phyloP scores from a whole-genome alignment of 305 asterid species.

The Ilex paraguariensis region DNA sequence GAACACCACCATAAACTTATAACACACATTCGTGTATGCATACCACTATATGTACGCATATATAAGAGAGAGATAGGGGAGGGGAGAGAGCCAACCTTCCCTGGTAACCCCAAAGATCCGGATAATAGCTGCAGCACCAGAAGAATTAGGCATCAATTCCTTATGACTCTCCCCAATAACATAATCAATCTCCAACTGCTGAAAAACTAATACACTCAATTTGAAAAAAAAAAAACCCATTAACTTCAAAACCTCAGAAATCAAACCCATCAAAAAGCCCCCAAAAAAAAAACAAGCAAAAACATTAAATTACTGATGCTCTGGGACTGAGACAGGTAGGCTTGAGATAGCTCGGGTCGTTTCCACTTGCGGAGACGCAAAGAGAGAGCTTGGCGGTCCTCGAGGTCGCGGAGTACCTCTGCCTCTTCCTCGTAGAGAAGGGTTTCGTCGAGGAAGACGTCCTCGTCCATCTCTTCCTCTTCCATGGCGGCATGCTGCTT shows the following conservation, averaged over 20 bases:
- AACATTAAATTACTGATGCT: constrained; percentile 45
- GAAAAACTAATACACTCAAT: constrained; percentile 53
- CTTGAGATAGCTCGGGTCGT: constrained; percentile 60
- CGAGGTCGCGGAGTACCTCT: constrained; percentile 39
- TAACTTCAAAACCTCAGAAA: not conserved
- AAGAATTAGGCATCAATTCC: constrained; percentile 60
- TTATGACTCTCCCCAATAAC: constrained; percentile 76
- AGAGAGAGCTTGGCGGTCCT: constrained; percentile 49
- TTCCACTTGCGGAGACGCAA: constrained; percentile 72
- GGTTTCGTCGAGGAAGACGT: constrained; percentile 82
- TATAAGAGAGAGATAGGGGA: not conserved
- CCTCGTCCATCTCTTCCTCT: constrained; percentile 91
- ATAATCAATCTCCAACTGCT: constrained; percentile 94
- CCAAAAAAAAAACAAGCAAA: not conserved
- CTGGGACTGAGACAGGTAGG: constrained; percentile 45
- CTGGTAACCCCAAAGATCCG: constrained; percentile 87
- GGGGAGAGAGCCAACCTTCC: constrained; percentile 61
- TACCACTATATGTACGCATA: not conserved
- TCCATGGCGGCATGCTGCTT: constrained; percentile 62
- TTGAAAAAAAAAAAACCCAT: constrained; percentile 7
- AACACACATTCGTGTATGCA: not conserved
- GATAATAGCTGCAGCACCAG: constrained; percentile 84
- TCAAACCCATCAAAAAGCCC: not conserved
- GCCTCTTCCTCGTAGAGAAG: constrained; percentile 66
- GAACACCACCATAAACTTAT: too few relatives aligned